Evolutionary conservation across 1,284 basidiomycete species (phyloP), one percentile per base, ranked within the genome.

Genomic region (Heterobasidion annosum): DNA sequence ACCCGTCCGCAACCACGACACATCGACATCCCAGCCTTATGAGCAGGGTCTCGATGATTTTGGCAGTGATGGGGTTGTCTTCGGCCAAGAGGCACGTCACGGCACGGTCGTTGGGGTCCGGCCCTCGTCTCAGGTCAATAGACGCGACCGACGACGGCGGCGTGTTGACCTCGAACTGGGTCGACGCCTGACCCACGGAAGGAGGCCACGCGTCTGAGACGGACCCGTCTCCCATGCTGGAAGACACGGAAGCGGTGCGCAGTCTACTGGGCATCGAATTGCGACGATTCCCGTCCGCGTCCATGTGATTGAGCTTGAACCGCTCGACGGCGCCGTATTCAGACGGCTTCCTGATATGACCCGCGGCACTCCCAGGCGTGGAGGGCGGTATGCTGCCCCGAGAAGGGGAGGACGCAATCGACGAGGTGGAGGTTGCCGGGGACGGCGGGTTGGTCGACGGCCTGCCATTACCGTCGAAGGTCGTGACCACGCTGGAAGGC

Each of bases 51-150:
- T 98, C 95, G 56, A 98, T 85, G 49, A 98, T 95, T 76, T 94
- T 96, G 53, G 89, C 91, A 0, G 92, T 94, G 63, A 95, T 97
- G 0, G 96, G 96, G 65, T 99, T 99, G 66, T 98, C 94, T 67
- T 99, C 97, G 0, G 95, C 97, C 48, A 99, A 79, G 37, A 99
- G 71, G 63, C 93, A 95, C 18, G 91, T 94, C 53, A 98, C 85
- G 16, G 86, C 85, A 46, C 90, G 81, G 66, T 92, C 90, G 60
- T 69, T 78, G 33, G 80, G 81, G 67, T 90, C 85, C 2, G 82
- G 81, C 8, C 78, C 82, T 66, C 82, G 82, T 65, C 79, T 79
- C 65, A 88, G 65, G 64, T 91, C 89, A 57, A 87, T 82, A 0
- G 87, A 90, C 57, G 83, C 82, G 16, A 91, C 83, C 19, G 87